phyloP scores from a whole-genome alignment of 345 rosid species.

The Orychophragmus violaceus region DNA sequence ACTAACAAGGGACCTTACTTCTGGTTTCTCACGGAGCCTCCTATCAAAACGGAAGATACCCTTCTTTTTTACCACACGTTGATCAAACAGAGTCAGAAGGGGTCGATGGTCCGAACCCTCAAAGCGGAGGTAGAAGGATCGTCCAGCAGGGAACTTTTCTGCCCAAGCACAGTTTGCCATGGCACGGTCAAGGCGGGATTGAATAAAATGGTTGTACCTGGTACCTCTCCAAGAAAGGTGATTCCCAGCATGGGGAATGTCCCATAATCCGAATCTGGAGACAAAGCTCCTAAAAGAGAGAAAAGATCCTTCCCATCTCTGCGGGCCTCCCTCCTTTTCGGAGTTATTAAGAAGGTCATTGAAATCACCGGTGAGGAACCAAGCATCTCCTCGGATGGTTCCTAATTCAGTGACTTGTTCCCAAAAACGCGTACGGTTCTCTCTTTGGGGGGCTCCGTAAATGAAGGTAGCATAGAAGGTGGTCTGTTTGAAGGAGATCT shows the following conservation, averaged over 20 bases:
- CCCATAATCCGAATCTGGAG: not conserved
- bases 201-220: not conserved
- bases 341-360: not conserved
- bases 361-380: not conserved
- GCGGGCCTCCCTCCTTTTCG: not conserved
- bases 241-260: not conserved
- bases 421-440: not conserved
- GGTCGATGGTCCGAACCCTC: not conserved
- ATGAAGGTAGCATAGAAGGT: no score
- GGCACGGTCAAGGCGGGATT: not conserved
- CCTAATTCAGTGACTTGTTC: not conserved
- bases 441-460: not conserved
- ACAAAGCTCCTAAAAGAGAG: not conserved
- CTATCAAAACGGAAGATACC: not conserved
- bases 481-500: no score
- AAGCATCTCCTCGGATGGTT: not conserved
- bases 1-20: no score
- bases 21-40: not conserved
- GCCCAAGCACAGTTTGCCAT: not conserved
- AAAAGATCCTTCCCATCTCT: not conserved
- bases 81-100: not conserved
- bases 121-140: not conserved
- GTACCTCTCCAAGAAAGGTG: not conserved
- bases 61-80: not conserved
- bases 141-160: not conserved